Evolutionary conservation across 2,329 filamentous ascomycete genomes (phyloP), one percentile per base, ranked within the genome.

Genomic region (Alternaria sp.): DNA sequence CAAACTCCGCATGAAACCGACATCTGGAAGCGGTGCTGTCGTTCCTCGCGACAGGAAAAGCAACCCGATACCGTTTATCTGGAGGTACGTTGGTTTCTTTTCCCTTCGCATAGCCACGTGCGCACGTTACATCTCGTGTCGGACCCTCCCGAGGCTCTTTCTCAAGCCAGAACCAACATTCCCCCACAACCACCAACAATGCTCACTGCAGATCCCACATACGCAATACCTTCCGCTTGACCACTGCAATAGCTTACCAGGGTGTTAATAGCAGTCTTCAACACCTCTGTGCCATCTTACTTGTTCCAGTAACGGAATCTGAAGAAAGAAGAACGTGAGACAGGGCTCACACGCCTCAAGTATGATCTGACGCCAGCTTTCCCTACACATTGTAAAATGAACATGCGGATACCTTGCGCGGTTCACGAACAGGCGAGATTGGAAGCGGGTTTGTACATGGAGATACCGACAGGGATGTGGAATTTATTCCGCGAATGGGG

Each of bases 221-320:
- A 43, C 50, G 28, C 57, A 23, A 32, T 11, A 30, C 46, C 58
- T 53, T 23, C 28, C 49, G 43, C 50, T n/a, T 40, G 9, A 59
- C 21, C 23, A 32, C 53, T 57, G 59, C 52, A 61, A 70, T 73
- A 73, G 62, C 25, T 25, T 57, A 66, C 69, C 59, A 66, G 69
- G 71, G 62, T 63, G 15, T 55, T 44, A 61, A 72, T 73, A 73
- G 45, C 71, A 69, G 69, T 59, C 26, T 62, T 71, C 68, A 21
- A 73, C 67, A 64, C 28, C 13, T 12, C 23, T 12, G 6, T 9
- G 12, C n/a, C 40, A 55, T 59, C 45, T 62, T 70, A 59, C 69
- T 59, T 28, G 12, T 52, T 68, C 19, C 44, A 66, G 67, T 53
- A 70, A 50, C 58, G 30, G 30, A 49, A 47, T 50, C 55, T 25